Base-by-base conservation (phyloP, 2,329 filamentous ascomycete species). In the Penicillium sclerotiorum region DNA sequence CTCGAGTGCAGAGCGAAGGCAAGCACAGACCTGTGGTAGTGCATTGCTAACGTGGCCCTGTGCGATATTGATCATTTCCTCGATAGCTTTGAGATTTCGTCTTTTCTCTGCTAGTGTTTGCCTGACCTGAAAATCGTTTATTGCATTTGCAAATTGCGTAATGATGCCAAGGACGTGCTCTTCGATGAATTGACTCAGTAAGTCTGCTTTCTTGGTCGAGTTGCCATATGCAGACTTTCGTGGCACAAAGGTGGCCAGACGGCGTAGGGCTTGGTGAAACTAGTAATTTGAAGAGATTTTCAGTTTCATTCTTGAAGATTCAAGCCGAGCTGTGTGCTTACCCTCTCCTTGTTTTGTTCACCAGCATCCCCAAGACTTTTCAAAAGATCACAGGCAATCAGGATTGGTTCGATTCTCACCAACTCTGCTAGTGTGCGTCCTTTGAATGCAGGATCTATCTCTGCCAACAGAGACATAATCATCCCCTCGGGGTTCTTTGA, bases 151-250 rank as follows among this genome's bases (percentile, higher is more conserved):
- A 57, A 97, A 85, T 28, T 87, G 82, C 6, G 90, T 86, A 71
- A 96, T 91, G 46, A 97, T 84, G 5, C 91, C 93, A 6, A 99
- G 80, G 27, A 95, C 85, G 67, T 96, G 87, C 23, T 83, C 81
- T 55, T 95, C 86, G 35, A 97, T 81, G 65, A 96, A 97, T 0
- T 81, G 77, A 1, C 85, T 86, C 20, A 95, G 77, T 1, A 82
- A 72, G 51, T 87, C 83, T 2, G 71, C 73, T 46, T 79, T 74
- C 62, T 77, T 81, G 1, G 74, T 67, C 18, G 71, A 68, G 50
- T 70, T 75, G 40, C 73, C 71, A 40, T 76, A 71, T 17, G 70
- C 68, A n/a, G 70, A 69, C 52, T 77, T 77, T 12, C 75, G 71
- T 47, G 81, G 78, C 18, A 77, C 75, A 25, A 85, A 70, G n/a